Base-by-base conservation (phyloP, 83 land plant genomes). In the Picea abies region DNA sequence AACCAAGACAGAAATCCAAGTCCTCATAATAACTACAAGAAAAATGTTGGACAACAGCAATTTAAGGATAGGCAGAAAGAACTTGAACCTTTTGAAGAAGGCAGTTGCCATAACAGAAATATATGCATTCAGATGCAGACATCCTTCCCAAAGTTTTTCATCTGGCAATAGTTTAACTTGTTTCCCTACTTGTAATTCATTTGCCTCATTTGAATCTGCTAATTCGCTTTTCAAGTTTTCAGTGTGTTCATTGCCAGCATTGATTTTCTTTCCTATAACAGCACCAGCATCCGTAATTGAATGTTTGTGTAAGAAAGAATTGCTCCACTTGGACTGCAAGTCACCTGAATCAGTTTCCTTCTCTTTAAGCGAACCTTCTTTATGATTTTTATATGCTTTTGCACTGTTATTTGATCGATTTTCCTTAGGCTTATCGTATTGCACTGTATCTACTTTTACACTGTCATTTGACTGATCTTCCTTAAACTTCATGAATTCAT, bases 401-500 rank as follows among this genome's bases (percentile, higher is more conserved):
- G 26, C 26, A 73, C 15, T 20, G 39, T 47, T 25, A 22, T 22
- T n/a, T 22, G 58, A 73, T 73, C 47, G 77, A 47, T 41, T 41
- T 73, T 73, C 58, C 26, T 4, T 47, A 73, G 77, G 47, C 29
- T n/a, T 73, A 37, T 65, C 25, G n/a, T 22, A 44, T 44, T n/a
- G 60, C 56, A 44, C 26, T 19, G 0, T 4, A 11, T 73, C 58
- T 73, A 58, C 5, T 73, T 41, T 73, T 73, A 25, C 41, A 60
- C 20, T 26, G 15, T 56, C 80, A 26, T 78, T 78, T 35, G 37
- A 29, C 58, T 78, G 35, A 56, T 78, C 64, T 16, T 78, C 52
- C 29, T 56, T 60, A 60, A 93, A 91, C 77, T 92, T 87, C 88
- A 94, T 89, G 79, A 89, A 94, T 88, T 96, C 99, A 90, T 91